Conservation (phyloP, 495 filamentous ascomycete genomes). For the Aspergillus taichungensis region DNA sequence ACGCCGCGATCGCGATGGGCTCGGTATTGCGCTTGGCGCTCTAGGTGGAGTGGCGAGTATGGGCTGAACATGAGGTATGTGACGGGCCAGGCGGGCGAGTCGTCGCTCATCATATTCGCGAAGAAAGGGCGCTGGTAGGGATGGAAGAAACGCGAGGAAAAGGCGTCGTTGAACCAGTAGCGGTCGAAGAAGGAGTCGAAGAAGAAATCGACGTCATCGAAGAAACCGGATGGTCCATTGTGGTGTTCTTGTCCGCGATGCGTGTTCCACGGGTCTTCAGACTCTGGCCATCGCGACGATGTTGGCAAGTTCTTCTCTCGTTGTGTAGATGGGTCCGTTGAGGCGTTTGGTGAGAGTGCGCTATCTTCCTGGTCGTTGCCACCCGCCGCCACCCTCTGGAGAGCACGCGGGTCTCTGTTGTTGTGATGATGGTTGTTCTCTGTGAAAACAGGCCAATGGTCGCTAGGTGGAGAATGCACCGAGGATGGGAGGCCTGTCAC, state of each 20-base stretch:
- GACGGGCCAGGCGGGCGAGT: constrained; percentile 30
- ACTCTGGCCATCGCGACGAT: constrained; percentile 9
- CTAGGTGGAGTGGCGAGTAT: constrained; percentile 45
- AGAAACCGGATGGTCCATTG: constrained; percentile 2
- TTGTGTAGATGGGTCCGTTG: not conserved
- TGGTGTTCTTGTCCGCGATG: constrained; percentile 3
- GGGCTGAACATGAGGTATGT: constrained; percentile 35
- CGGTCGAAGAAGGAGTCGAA: constrained; percentile 30
- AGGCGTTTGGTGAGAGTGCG: constrained; percentile 2
- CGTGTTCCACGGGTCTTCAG: constrained; percentile 7
- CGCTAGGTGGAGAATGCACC: constrained; percentile 19
- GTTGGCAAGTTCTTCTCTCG: constrained; percentile 1
- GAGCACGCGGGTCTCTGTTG: constrained; percentile 15
- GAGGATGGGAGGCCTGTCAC: constrained; percentile 40
- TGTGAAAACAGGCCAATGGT: constrained; percentile 29
- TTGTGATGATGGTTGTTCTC: constrained; percentile 21
- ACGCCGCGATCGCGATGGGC: constrained; percentile 21
- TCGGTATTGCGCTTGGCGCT: constrained; percentile 25
- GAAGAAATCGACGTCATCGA: constrained; percentile 18
- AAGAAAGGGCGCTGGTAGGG: constrained; percentile 19
- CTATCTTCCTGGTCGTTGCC: constrained; percentile 9
- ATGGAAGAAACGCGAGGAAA: constrained; percentile 23
- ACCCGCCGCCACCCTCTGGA: constrained; percentile 12
- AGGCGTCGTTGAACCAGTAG: constrained; percentile 23
- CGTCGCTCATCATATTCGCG: constrained; percentile 23